Evolutionary conservation across 805 yeast species (phyloP).

Genomic region (Teunomyces atbi): DNA sequence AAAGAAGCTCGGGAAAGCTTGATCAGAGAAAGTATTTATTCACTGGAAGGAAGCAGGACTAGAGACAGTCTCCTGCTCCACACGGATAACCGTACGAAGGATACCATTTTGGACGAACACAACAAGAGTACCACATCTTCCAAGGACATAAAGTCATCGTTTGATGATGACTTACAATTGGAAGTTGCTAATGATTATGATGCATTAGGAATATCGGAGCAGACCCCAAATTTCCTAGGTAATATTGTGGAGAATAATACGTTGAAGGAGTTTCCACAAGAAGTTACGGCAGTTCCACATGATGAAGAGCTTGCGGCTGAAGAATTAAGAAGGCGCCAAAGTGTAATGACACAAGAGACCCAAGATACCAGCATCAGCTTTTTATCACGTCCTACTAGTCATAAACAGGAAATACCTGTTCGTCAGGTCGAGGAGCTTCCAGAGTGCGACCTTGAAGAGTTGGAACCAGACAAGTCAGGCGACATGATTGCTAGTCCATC

Average conservation of each 20-base stretch:
- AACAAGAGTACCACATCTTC: background rate
- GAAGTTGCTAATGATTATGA: background rate
- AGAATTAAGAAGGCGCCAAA: background rate
- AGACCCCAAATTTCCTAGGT: background rate
- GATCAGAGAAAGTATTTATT: slow-evolving; percentile 15
- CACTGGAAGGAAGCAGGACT: slow-evolving; percentile 12
- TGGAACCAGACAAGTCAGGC: slow-evolving; percentile 3
- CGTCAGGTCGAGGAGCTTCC: slow-evolving; percentile 7
- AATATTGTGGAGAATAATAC: background rate
- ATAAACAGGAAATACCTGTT: background rate
- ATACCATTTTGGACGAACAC: slow-evolving; percentile 9
- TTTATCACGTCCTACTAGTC: background rate
- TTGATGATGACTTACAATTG: background rate
- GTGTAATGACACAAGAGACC: background rate
- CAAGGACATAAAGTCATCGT: background rate
- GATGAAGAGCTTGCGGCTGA: background rate
- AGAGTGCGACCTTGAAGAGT: slow-evolving; percentile 11
- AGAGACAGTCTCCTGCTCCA: slow-evolving; percentile 13
- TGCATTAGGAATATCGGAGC: background rate
- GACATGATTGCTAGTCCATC: background rate
- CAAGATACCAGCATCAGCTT: background rate
- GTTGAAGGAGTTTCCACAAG: background rate
- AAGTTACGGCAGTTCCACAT: background rate
- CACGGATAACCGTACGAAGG: slow-evolving; percentile 13
- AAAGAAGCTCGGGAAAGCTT: slow-evolving; percentile 12